phyloP scores from a whole-genome alignment of 176 grass and related monocot genomes.

The Urochloa ruziziensis region DNA sequence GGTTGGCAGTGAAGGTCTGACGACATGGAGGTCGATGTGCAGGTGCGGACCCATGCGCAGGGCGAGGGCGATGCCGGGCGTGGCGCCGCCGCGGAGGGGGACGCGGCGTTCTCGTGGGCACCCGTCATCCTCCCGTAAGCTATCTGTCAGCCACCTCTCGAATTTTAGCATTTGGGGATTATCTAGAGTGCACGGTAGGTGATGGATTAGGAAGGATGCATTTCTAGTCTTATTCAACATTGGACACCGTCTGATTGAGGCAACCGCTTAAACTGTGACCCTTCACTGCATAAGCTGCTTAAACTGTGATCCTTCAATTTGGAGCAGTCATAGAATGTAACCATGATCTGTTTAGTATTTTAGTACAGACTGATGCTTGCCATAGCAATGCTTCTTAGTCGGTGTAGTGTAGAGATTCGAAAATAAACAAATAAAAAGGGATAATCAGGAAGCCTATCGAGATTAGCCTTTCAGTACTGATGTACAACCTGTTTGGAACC shows the following conservation, averaged over 20 bases:
- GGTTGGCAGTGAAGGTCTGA: constrained; percentile 30
- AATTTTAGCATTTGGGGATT: neutral
- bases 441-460: neutral
- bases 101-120: constrained; percentile 43
- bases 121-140: constrained; percentile 76
- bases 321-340: neutral
- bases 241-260: neutral
- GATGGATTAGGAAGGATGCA: neutral
- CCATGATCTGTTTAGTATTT: neutral
- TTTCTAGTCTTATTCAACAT: constrained; percentile 16
- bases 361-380: no score
- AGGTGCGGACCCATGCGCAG: constrained; percentile 52
- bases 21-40: constrained; percentile 41
- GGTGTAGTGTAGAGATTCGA: neutral
- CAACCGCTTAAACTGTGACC: neutral
- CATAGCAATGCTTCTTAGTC: neutral
- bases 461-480: constrained; percentile 1
- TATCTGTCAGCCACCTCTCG: neutral
- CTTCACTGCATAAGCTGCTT: no score
- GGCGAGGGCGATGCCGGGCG: constrained; percentile 16
- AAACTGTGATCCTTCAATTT: neutral
- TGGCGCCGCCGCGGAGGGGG: neutral
- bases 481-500: constrained; percentile 29
- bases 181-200: neutral
- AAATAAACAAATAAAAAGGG: neutral